Evolutionary conservation across 2,329 filamentous ascomycete genomes (phyloP).

Genomic region (Neonectria hederae): DNA sequence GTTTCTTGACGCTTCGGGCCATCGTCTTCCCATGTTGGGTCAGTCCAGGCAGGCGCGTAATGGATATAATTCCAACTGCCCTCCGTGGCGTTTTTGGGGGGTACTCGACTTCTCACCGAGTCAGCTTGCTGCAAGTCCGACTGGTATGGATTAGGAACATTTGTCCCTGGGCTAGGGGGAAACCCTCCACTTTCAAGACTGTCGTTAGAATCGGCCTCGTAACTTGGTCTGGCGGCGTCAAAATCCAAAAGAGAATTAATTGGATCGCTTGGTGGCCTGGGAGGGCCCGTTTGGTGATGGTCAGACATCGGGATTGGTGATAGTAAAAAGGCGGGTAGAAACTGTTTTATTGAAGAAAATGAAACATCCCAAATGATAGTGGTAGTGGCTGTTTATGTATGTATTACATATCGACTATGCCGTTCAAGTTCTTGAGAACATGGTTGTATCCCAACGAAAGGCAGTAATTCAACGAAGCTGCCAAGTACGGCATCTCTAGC

Average conservation of each 20-base stretch:
- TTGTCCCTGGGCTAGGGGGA: background rate
- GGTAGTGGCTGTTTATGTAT: background rate
- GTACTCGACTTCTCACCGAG: background rate
- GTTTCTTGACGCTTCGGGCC: conserved; percentile 12
- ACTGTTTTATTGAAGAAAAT: background rate
- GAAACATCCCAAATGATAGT: background rate
- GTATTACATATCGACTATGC: background rate
- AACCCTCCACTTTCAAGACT: background rate
- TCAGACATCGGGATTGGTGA: background rate
- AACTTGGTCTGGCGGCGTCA: too few relatives aligned
- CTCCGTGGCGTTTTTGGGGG: conserved; percentile 3
- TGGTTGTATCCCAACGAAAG: background rate
- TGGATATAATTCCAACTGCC: conserved; percentile 18
- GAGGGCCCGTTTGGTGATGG: background rate
- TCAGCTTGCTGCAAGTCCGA: background rate
- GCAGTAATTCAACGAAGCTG: background rate
- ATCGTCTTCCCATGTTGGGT: conserved; percentile 41
- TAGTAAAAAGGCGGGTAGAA: too few relatives aligned
- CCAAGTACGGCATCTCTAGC: background rate
- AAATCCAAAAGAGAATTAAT: background rate
- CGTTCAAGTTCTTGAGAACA: background rate
- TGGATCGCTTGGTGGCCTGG: background rate
- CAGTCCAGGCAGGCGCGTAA: conserved; percentile 42
- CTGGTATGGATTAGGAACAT: background rate
- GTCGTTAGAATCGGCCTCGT: background rate